Percentiles rank a stretch among this genome's conserved stretches.
Conservation (phyloP, 768 basidiomycete genomes). For the Serendipita sp. region DNA sequence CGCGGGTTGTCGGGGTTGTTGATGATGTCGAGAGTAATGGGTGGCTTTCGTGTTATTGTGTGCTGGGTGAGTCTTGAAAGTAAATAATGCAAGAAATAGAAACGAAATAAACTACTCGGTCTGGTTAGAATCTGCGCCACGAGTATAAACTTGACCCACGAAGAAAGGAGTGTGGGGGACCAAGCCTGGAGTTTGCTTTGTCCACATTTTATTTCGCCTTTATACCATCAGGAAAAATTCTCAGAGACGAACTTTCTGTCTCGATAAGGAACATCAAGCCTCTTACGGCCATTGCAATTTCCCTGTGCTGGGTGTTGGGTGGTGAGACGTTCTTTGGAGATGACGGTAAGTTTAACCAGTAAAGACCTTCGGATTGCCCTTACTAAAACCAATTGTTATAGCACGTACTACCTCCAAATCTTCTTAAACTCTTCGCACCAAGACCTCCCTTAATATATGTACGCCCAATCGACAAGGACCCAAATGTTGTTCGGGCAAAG, state of each 20-base stretch:
- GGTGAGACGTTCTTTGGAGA: background rate
- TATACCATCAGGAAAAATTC: no score
- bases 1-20: background rate
- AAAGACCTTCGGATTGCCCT: background rate
- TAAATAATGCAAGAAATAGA: background rate
- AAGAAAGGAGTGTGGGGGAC: background rate
- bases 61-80: background rate
- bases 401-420: conserved; percentile 84
- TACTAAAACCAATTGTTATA: background rate
- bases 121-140: background rate
- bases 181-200: background rate
- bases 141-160: background rate
- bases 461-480: conserved; percentile 72
- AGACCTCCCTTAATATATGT: conserved; percentile 78
- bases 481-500: conserved; percentile 54
- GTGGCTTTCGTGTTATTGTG: background rate
- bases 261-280: no score
- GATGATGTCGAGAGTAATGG: background rate
- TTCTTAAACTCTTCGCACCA: conserved; percentile 91
- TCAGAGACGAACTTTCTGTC: no score
- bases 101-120: background rate
- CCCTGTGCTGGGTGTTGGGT: background rate
- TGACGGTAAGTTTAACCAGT: background rate
- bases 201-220: no score
- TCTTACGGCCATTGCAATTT: no score